These are phyloP conservation scores for Penicillium sp. DNA, from an alignment of 2,329 filamentous ascomycete genomes.

Conservation along the genomic window DNA sequence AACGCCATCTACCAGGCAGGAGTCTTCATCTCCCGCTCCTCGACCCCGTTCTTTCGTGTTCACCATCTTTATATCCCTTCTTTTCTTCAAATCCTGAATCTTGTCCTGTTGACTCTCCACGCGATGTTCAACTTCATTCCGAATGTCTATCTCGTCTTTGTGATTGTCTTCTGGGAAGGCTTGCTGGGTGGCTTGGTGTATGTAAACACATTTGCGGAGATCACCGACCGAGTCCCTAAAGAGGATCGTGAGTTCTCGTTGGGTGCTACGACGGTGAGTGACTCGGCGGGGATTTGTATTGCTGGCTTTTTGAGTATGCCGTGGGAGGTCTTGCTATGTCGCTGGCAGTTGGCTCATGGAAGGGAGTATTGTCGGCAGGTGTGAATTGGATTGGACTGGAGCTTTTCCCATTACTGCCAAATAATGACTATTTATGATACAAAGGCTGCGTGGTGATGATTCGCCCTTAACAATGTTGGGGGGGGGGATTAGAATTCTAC, in stretches of 20 bases:
- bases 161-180: slow-evolving; percentile 91
- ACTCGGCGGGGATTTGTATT: slow-evolving; percentile 86
- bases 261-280: slow-evolving; percentile 86
- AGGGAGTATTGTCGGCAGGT: slow-evolving; percentile 70
- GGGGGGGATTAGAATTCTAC: not conserved
- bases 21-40: slow-evolving; percentile 92
- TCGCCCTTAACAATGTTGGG: not conserved
- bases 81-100: slow-evolving; percentile 77
- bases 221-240: slow-evolving; percentile 76
- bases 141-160: slow-evolving; percentile 81
- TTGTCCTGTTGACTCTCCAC: slow-evolving; percentile 73
- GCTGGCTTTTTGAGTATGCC: slow-evolving; percentile 82
- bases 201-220: slow-evolving; percentile 93
- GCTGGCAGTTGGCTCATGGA: slow-evolving; percentile 81
- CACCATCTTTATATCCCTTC: slow-evolving; percentile 81
- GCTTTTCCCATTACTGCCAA: not conserved
- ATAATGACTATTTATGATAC: not conserved
- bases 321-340: slow-evolving; percentile 79
- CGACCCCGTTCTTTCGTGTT: slow-evolving; percentile 82
- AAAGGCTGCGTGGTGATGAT: not conserved
- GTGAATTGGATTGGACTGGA: not conserved
- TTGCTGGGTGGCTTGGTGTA: slow-evolving; percentile 89
- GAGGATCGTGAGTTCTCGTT: slow-evolving; percentile 89
- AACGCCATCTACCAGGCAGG: slow-evolving; percentile 92
- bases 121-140: slow-evolving; percentile 81